These are phyloP conservation scores for Elaeis guineensis DNA, from an alignment of 176 grass and related monocot species.

Conservation along the genomic window DNA sequence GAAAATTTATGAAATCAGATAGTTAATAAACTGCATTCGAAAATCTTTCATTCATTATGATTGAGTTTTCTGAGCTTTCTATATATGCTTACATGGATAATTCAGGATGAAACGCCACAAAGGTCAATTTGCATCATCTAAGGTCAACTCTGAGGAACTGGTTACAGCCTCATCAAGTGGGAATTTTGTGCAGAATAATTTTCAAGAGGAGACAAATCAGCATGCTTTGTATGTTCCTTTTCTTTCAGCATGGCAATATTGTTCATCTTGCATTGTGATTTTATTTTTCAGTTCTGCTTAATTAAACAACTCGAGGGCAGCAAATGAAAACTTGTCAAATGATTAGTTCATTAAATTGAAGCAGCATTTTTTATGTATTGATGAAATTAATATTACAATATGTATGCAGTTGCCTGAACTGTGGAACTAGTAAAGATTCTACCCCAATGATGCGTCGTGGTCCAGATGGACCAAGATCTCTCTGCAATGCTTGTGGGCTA, in stretches of 20 bases:
- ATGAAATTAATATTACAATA: not conserved
- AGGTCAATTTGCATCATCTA: conserved; percentile 31
- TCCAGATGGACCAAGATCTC: conserved; percentile 26
- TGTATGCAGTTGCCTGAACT: conserved; percentile 31
- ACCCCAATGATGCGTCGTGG: conserved; percentile 46
- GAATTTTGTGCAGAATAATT: not conserved
- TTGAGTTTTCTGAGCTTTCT: no score
- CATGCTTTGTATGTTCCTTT: conserved; percentile 15
- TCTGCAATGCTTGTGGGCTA: conserved; percentile 43
- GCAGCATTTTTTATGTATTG: no score
- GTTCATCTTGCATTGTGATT: not conserved
- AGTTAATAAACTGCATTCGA: no score
- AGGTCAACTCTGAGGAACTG: not conserved
- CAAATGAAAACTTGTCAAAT: not conserved
- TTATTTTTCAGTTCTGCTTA: not conserved
- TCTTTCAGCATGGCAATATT: not conserved
- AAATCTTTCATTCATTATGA: no score
- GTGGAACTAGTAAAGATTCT: conserved; percentile 20
- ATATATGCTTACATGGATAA: not conserved
- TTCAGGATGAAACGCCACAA: conserved; percentile 32
- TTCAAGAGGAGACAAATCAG: conserved; percentile 9
- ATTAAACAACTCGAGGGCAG: no score
- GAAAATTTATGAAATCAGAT: no score
- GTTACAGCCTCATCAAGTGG: not conserved
- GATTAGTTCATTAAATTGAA: not conserved